Conservation (phyloP, 352 stramenopile genomes). For the Pythium brachiatum region DNA sequence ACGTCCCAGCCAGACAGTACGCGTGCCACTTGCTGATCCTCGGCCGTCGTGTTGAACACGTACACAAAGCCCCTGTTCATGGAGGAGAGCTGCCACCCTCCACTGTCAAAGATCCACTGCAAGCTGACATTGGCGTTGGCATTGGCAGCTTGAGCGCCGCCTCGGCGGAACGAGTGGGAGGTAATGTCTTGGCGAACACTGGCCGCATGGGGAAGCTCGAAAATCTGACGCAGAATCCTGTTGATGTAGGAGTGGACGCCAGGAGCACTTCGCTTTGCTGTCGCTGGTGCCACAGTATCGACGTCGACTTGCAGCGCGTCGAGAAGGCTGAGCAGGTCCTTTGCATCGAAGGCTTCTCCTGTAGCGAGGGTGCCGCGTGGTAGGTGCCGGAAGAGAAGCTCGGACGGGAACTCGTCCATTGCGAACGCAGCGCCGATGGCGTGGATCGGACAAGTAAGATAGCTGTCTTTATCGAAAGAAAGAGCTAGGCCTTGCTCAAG, state of each 20-base stretch:
- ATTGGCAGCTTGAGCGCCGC: constrained; percentile 8
- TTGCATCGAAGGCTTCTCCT: too few relatives aligned
- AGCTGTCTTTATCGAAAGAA: not conserved
- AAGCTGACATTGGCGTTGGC: not conserved
- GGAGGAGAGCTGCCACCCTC: constrained; percentile 1
- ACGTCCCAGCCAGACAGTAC: not conserved
- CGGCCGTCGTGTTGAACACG: constrained; percentile 2
- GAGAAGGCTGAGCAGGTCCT: not conserved
- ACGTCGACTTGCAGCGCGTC: not conserved
- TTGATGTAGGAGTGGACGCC: not conserved
- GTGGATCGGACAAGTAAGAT: not conserved
- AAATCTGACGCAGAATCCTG: not conserved
- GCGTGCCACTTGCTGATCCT: not conserved
- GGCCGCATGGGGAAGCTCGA: not conserved
- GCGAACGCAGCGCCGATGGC: not conserved
- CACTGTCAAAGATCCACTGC: constrained; percentile 15
- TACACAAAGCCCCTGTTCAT: constrained; percentile 7
- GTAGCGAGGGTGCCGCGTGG: too few relatives aligned
- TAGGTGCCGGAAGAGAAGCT: not conserved
- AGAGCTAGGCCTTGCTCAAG: not conserved
- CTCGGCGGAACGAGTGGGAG: constrained; percentile 12
- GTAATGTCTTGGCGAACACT: not conserved
- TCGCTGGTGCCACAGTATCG: not conserved
- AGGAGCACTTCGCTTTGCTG: not conserved
- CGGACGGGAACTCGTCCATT: not conserved